Evolutionary conservation across 2,329 filamentous ascomycete species (phyloP).

Genomic region (Curvularia spicifera): DNA sequence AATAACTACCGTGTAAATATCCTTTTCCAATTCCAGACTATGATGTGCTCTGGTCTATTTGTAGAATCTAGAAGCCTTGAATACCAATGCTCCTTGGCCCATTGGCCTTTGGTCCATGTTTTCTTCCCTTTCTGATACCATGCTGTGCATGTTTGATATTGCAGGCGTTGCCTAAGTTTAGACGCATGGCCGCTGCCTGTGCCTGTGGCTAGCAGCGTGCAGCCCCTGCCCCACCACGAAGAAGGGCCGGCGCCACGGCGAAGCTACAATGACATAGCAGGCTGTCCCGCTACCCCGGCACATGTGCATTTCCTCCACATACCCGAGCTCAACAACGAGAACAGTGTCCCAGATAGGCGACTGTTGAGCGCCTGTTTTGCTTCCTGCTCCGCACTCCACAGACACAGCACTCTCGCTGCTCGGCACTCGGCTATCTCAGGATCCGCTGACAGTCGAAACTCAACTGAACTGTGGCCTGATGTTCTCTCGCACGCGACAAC

Average conservation of each 20-base stretch:
- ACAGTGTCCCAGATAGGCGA: conserved; percentile 37
- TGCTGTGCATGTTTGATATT: neutral
- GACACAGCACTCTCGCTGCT: conserved; percentile 1
- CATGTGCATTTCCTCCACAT: conserved; percentile 30
- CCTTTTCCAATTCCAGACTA: conserved; percentile 15
- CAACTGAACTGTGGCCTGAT: conserved; percentile 24
- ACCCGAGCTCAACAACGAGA: conserved; percentile 45
- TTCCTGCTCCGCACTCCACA: conserved; percentile 15
- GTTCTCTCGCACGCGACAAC: conserved; percentile 19
- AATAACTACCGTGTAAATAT: conserved; percentile 12
- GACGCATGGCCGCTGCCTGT: neutral
- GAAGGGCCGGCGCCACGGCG: conserved; percentile 21
- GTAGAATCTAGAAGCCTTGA: conserved; percentile 4
- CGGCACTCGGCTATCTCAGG: conserved; percentile 29
- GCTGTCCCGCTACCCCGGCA: conserved; percentile 20
- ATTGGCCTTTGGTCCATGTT: neutral
- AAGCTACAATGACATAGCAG: conserved; percentile 32
- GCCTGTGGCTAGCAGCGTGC: neutral
- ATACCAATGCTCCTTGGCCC: conserved; percentile 9
- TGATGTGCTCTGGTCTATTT: neutral
- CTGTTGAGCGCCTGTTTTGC: conserved; percentile 15
- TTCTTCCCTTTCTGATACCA: neutral
- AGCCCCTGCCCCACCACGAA: conserved; percentile 17
- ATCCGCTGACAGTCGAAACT: conserved; percentile 3
- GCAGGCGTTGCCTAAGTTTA: neutral